These are phyloP conservation scores for Phytophthora pini DNA, from an alignment of 352 stramenopile species.

Conservation along the genomic window DNA sequence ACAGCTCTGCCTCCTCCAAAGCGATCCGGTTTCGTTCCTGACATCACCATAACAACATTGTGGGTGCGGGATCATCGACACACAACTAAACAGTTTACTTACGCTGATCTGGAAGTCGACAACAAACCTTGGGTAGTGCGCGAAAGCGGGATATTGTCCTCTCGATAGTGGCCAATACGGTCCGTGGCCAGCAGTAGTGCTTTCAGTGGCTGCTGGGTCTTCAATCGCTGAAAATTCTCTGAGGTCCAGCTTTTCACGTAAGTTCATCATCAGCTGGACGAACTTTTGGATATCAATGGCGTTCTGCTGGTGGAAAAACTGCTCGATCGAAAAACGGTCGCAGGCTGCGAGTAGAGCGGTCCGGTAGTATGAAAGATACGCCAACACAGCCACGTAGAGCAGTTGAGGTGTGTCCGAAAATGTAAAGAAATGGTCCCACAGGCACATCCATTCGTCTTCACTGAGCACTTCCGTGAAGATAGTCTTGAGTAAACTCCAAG, in stretches of 20 bases:
- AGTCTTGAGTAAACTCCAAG: slow-evolving; percentile 87
- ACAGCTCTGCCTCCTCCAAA: slow-evolving; percentile 72
- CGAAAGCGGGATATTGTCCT: slow-evolving; percentile 83
- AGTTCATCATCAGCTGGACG: slow-evolving; percentile 69
- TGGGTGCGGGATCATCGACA: slow-evolving; percentile 9
- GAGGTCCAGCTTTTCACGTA: slow-evolving; percentile 50
- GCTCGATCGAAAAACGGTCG: slow-evolving; percentile 72
- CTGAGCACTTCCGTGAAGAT: slow-evolving; percentile 91
- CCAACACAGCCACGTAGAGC: slow-evolving; percentile 69
- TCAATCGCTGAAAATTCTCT: slow-evolving; percentile 35
- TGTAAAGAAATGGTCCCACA: slow-evolving; percentile 91
- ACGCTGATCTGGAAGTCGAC: slow-evolving; percentile 88
- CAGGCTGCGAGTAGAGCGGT: slow-evolving; percentile 59
- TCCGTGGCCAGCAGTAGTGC: neutral
- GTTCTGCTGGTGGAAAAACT: slow-evolving; percentile 90
- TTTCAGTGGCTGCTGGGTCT: slow-evolving; percentile 5
- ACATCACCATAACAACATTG: slow-evolving; percentile 8
- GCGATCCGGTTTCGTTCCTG: slow-evolving; percentile 86
- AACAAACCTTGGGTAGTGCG: slow-evolving; percentile 78
- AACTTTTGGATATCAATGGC: slow-evolving; percentile 78
- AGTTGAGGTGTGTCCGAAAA: slow-evolving; percentile 68
- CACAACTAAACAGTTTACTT: slow-evolving; percentile 29
- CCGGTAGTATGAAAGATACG: slow-evolving; percentile 79
- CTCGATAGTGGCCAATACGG: slow-evolving; percentile 66
- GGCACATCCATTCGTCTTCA: slow-evolving; percentile 86